These are phyloP conservation scores for Myochromella boudieri DNA, from an alignment of 768 basidiomycete genomes.

Conservation along the genomic window DNA sequence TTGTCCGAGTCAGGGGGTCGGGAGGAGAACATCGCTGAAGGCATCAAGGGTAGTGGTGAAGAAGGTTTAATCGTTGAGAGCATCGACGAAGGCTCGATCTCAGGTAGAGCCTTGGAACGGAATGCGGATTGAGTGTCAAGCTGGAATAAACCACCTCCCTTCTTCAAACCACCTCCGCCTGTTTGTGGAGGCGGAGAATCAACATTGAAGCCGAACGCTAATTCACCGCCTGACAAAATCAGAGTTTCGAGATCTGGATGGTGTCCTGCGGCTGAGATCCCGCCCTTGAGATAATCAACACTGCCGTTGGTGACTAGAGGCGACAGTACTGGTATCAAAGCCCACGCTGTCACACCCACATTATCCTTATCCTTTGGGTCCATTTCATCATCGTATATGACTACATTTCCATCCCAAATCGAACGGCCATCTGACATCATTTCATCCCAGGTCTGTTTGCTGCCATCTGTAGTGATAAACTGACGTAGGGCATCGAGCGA, in stretches of 20 bases:
- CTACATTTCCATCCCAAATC: conserved; percentile 71
- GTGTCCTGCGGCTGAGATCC: conserved; percentile 60
- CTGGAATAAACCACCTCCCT: conserved; percentile 60
- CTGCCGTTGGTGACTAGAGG: conserved; percentile 56
- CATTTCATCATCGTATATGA: conserved; percentile 80
- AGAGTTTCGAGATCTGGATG: conserved; percentile 55
- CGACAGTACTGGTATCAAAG: conserved; percentile 60
- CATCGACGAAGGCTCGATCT: conserved; percentile 52
- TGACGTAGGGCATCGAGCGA: conserved; percentile 69
- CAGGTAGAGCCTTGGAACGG: conserved; percentile 50
- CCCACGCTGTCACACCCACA: conserved; percentile 62
- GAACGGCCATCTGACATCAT: conserved; percentile 45
- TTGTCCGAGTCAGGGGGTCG: conserved; percentile 4
- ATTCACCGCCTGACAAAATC: conserved; percentile 45
- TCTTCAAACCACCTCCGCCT: conserved; percentile 25
- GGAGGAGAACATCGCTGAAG: conserved; percentile 40
- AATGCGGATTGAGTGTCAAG: conserved; percentile 60
- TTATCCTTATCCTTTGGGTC: conserved; percentile 62
- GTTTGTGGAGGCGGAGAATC: conserved; percentile 21
- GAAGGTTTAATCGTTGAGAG: conserved; percentile 34
- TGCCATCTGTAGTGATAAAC: conserved; percentile 79
- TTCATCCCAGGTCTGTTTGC: conserved; percentile 70
- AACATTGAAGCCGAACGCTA: conserved; percentile 18
- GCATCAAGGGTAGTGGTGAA: conserved; percentile 60
- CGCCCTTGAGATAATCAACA: conserved; percentile 72